Base-by-base conservation (phyloP, 2,329 filamentous ascomycete genomes). In the Chaetomium sp. region DNA sequence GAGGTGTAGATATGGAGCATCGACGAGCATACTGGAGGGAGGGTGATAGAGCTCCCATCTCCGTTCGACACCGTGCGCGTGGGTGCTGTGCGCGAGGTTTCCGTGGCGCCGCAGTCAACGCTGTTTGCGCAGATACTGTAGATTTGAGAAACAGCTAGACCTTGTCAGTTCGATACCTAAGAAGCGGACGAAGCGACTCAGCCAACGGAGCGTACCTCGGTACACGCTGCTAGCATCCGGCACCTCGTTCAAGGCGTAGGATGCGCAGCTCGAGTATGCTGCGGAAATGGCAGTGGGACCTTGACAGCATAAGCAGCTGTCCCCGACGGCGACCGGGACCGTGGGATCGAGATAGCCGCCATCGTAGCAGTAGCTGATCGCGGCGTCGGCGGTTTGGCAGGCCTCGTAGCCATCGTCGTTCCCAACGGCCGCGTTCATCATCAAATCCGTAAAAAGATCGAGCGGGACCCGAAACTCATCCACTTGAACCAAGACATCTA, bases 221-320 rank as follows among this genome's bases (percentile, higher is more conserved):
- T 33, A 53, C 19, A 27, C 38, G 16, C 38, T 49, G 51, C 31
- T 54, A 4, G 65, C 68, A 0, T 42, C 60, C 53, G 5, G 68
- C 31, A 35, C n/a, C 31, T 65, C 51, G 29, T 50, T 31, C 54
- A 72, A 64, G 16, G 38, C 49, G 60, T 74, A 74, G 9, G 65
- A 62, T 19, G 70, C 69, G 68, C 73, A 75, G 54, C 49, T 63
- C n/a, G 58, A 63, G 60, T 73, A 75, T 19, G 60, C 54, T 2
- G 57, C 9, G 9, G 38, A 65, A 16, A 74, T 8, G 23, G 65
- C 58, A 2, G 57, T 50, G 29, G 29, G 45, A 9, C 53, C 56
- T 6, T 55, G 29, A 56, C 73, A 75, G 64, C 73, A 75, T n/a
- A 69, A 42, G 55, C 73, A 75, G 2, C 53, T 47, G n/a, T 62